phyloP scores from a whole-genome alignment of 768 basidiomycete species.

The Calvatia gigantea region DNA sequence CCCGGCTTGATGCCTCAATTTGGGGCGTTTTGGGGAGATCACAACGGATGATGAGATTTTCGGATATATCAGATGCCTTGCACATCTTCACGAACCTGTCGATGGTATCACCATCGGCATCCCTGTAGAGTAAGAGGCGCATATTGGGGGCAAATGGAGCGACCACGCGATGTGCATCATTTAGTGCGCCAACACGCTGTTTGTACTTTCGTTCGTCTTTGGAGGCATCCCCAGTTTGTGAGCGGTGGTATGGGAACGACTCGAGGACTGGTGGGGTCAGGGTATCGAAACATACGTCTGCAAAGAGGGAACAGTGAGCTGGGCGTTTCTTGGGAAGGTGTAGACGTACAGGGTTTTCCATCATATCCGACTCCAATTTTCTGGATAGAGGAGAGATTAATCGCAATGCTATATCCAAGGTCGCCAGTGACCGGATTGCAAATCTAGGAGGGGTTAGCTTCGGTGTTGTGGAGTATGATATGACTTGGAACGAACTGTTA shows the following conservation, averaged over 20 bases:
- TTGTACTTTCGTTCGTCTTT: constrained; percentile 45
- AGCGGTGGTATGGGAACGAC: constrained; percentile 52
- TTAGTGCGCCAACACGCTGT: constrained; percentile 54
- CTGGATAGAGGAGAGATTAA: constrained; percentile 56
- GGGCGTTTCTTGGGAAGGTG: background rate
- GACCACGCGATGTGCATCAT: constrained; percentile 54
- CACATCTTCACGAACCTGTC: constrained; percentile 54
- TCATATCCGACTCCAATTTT: constrained; percentile 62
- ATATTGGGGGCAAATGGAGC: constrained; percentile 73
- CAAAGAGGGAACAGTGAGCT: background rate
- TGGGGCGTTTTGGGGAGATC: constrained; percentile 25
- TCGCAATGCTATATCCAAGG: constrained; percentile 46
- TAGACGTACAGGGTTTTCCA: constrained; percentile 57
- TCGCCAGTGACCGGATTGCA: constrained; percentile 53
- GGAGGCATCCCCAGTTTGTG: constrained; percentile 37
- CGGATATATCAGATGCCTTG: constrained; percentile 38
- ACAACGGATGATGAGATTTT: constrained; percentile 27
- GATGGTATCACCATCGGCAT: constrained; percentile 42
- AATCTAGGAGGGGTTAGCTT: constrained; percentile 35
- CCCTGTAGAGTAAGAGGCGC: constrained; percentile 54
- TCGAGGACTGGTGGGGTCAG: constrained; percentile 64
- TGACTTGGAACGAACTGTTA: constrained; percentile 43
- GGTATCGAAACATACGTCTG: constrained; percentile 69
- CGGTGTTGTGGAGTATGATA: background rate
- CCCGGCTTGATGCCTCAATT: constrained; percentile 46